Conservation (phyloP, 2,329 filamentous ascomycete genomes). For the Diaporthe sp. region DNA sequence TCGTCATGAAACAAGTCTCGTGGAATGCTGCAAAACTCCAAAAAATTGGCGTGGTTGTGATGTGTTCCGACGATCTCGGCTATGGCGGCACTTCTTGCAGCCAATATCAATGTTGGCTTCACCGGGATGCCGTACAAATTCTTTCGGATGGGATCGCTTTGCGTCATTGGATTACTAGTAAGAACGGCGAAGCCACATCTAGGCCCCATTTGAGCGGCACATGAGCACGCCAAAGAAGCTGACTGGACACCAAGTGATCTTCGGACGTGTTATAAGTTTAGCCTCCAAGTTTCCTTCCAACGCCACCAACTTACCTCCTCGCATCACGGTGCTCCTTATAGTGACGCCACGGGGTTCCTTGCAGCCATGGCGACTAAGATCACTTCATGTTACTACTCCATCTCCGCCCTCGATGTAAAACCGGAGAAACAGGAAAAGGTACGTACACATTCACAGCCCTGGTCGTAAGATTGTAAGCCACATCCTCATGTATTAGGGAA, state of each 20-base stretch:
- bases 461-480: neutral
- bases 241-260: neutral
- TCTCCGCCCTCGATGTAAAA: conserved; percentile 12
- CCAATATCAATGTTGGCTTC: neutral
- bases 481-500: neutral
- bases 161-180: neutral
- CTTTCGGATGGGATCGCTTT: neutral
- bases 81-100: neutral
- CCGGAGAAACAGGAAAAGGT: conserved; percentile 22
- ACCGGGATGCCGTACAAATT: neutral
- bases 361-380: neutral
- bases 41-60: neutral
- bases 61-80: neutral
- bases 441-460: neutral
- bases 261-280: neutral
- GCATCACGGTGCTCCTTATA: neutral
- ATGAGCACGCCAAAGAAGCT: neutral
- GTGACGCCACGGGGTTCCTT: neutral
- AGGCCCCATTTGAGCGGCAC: neutral
- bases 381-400: conserved; percentile 8
- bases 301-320: neutral
- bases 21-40: neutral
- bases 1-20: neutral
- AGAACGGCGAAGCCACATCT: neutral
- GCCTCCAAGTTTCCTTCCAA: neutral